Evolutionary conservation across 2,329 filamentous ascomycete species (phyloP), one percentile per base, ranked within the genome.

Genomic region (Penicillium crustosum): DNA sequence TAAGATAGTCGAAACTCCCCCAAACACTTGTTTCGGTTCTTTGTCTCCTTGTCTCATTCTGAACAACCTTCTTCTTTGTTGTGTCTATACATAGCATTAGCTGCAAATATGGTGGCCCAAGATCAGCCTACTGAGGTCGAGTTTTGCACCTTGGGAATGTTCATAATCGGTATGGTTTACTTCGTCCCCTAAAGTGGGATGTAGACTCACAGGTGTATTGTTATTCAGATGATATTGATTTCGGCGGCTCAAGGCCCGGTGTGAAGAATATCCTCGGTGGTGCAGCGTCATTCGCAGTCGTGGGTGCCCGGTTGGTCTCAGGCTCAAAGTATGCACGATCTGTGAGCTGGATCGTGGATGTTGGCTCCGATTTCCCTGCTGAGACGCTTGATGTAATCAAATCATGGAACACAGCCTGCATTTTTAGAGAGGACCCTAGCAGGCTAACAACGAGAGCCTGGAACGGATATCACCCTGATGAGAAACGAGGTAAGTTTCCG

Each of bases 331-430:
- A 81, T 45, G 89, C 91, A 23, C 81, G 79, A 38, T 82, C 83
- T 2, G 86, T 97, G 6, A 91, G 91, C 62, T 97, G 93, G 93
- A 88, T 97, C 61, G 86, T 97, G 43, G 93, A 99, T 75, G 85
- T 87, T 68, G 94, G 94, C 31, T 88, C 85, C 17, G 94, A 97
- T 75, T 97, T 97, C 65, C 93, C 93, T 0, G 62, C 78, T 0
- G 77, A 83, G 13, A 80, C 96, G 52, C 82, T 83, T 48, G 70
- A 81, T 2, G 79, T 84, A 43, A 86, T 99, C 64, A 76, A 82
- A 15, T 82, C 84, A 43, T 97, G 94, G 93, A 77, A 86, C 17
- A 96, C 93, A 1, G 84, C 85, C 6, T 89, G 85, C 21, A 69
- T 91, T 17, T 78, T 94, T 63, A 85, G 92, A 53, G 77, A 85